Evolutionary conservation across 31 red algal genomes (phyloP).

Genomic region (Odonthalia washingtoniensis): DNA sequence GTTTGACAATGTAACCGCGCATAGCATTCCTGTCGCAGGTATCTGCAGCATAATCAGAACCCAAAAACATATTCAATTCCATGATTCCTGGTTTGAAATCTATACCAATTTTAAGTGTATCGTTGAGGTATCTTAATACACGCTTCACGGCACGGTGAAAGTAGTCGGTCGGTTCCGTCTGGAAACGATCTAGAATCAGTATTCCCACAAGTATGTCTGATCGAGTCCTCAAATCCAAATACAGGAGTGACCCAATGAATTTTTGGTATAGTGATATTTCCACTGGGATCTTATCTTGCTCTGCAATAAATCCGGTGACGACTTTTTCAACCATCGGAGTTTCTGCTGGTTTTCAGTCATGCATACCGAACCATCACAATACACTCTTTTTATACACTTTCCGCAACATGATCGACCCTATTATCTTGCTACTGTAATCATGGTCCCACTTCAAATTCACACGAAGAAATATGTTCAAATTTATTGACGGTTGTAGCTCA

Average conservation of each 20-base stretch:
- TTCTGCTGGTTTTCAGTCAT: not conserved
- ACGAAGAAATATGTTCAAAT: not conserved
- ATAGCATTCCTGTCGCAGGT: conserved; percentile 2
- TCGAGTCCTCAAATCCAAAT: not conserved
- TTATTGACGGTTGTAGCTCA: not conserved
- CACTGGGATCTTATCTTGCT: not conserved
- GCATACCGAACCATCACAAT: not conserved
- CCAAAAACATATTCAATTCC: not conserved
- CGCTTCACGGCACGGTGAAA: not conserved
- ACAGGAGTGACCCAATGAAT: conserved; percentile 1
- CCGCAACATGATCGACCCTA: not conserved
- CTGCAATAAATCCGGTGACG: not conserved
- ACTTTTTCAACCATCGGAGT: conserved; percentile 22
- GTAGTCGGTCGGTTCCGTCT: not conserved
- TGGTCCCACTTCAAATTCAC: not conserved
- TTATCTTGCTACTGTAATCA: not conserved
- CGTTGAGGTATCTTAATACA: conserved; percentile 11
- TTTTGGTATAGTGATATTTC: not conserved
- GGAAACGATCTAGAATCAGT: conserved; percentile 8
- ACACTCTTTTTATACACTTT: not conserved
- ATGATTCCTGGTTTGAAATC: not conserved
- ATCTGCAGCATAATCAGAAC: not conserved
- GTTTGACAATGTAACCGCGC: not conserved
- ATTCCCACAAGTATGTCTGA: not conserved
- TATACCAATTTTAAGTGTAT: not conserved